Percentiles rank a stretch among this genome's conserved stretches.
Conservation (phyloP, 2,329 filamentous ascomycete genomes). For the Paramyrothecium roridum region DNA sequence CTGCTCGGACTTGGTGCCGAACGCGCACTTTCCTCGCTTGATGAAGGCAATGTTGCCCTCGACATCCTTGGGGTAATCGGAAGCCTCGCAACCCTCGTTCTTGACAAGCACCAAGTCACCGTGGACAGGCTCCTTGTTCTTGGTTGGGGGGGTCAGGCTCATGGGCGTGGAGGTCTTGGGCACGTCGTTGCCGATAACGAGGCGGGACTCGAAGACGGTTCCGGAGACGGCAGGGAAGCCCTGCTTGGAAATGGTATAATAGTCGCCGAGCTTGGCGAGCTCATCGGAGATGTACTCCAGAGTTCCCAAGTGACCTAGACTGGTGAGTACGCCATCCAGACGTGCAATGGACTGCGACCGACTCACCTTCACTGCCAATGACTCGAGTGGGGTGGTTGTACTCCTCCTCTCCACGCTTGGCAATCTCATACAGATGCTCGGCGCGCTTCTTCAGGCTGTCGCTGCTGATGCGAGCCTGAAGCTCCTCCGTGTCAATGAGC, state of each 20-base stretch:
- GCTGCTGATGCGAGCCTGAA: conserved; percentile 54
- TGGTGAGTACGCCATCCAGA: conserved; percentile 7
- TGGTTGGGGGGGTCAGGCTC: conserved; percentile 65
- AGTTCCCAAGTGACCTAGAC: conserved; percentile 58
- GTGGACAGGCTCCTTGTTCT: conserved; percentile 54
- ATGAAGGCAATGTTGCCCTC: conserved; percentile 68
- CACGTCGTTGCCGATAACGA: conserved; percentile 52
- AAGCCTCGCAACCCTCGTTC: conserved; percentile 60
- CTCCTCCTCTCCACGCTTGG: conserved; percentile 54
- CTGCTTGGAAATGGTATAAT: conserved; percentile 63
- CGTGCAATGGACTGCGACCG: conserved; percentile 4
- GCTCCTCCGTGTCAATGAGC: conserved; percentile 48
- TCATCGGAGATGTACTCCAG: conserved; percentile 59
- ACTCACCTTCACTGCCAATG: conserved; percentile 61
- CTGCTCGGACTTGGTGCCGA: conserved; percentile 66
- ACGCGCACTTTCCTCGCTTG: conserved; percentile 66
- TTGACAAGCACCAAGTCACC: conserved; percentile 58
- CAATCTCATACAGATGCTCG: conserved; percentile 59
- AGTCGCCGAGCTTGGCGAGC: conserved; percentile 52
- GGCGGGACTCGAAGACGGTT: conserved; percentile 54
- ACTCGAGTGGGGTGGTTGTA: conserved; percentile 69
- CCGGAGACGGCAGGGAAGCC: conserved; percentile 61
- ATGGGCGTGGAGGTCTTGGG: conserved; percentile 52
- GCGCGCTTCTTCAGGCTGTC: conserved; percentile 57
- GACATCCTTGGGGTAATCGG: conserved; percentile 60